Evolutionary conservation across 257 asterid species (phyloP), one percentile per base, ranked within the genome.

Genomic region (Coffea eugenioides): DNA sequence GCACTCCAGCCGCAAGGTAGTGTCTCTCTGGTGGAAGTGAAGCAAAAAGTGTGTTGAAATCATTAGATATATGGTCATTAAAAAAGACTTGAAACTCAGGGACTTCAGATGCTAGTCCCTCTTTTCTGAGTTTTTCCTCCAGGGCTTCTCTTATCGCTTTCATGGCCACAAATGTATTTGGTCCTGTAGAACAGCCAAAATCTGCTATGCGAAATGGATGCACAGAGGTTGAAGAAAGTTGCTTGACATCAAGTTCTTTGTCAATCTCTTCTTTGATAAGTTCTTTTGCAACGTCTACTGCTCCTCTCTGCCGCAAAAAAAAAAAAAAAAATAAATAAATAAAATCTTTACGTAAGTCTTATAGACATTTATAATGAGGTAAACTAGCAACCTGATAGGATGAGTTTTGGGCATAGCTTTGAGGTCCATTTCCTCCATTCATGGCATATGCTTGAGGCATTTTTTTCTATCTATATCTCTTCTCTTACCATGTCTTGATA

Each of bases 91-190:
- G 62, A 34, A 76, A 62, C 25, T 76, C 80, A 4, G 80, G 43
- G 43, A 39, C 43, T 39, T 39, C 43, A 39, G 23, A 16, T 20
- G 3, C 56, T 14, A 39, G 64, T 13, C 64, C 64, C 23, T 57
- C 20, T 11, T 57, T 80, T 45, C 14, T 20, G 16, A 69, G 43
- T 52, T 84, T 84, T 20, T 74, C 41, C 68, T 69, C 79, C 2
- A 86, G 71, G 34, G 91, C 88, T 69, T 78, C 73, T 8, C 73
- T 84, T 78, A 89, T 86, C 4, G 4, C 43, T 39, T 39, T 39
- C 43, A 39, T 39, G 34, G 43, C 43, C 43, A 39, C 43, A 39
- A 39, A 39, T 39, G 43, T 39, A 39, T 39, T 39, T 39, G 43
- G 43, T 39, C 43, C 43, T 39, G 43, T 39, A 39, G 43, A 39